A percentile compares a stretch with the other conserved stretches of the same genome.
Conservation (phyloP, 495 filamentous ascomycete species). For the Aspergillus asperescens region DNA sequence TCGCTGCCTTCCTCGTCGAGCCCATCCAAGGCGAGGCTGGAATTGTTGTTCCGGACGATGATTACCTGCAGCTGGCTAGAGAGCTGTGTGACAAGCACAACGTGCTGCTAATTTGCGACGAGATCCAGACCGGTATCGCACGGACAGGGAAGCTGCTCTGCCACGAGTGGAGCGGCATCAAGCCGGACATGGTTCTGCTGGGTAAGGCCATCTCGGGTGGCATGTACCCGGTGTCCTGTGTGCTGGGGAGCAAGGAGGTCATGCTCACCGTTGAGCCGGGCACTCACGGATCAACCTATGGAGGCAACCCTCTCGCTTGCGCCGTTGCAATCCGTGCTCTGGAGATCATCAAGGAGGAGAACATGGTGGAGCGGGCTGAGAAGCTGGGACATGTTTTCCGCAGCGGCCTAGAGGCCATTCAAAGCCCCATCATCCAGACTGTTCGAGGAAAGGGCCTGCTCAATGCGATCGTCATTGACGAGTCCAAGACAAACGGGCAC, state of each 20-base stretch:
- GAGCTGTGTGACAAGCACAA: slow-evolving; percentile 90
- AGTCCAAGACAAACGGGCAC: slow-evolving; percentile 75
- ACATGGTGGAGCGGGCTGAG: slow-evolving; percentile 77
- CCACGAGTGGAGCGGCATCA: slow-evolving; percentile 89
- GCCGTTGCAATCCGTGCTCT: slow-evolving; percentile 95
- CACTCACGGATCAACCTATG: slow-evolving; percentile 95
- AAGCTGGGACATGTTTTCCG: slow-evolving; percentile 79
- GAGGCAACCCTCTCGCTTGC: slow-evolving; percentile 94
- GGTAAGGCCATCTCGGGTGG: slow-evolving; percentile 97
- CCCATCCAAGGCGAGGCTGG: slow-evolving; percentile 98
- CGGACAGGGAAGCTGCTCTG: slow-evolving; percentile 91
- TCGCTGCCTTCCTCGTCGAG: slow-evolving; percentile 92
- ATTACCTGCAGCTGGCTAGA: slow-evolving; percentile 77
- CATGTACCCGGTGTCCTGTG: slow-evolving; percentile 97
- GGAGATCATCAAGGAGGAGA: slow-evolving; percentile 87
- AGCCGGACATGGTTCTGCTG: slow-evolving; percentile 88
- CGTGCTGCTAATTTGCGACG: slow-evolving; percentile 91
- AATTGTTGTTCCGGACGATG: slow-evolving; percentile 89
- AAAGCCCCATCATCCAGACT: slow-evolving; percentile 72
- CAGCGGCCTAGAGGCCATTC: slow-evolving; percentile 61
- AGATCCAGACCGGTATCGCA: slow-evolving; percentile 97
- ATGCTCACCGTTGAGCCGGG: slow-evolving; percentile 98
- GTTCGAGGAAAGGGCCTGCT: slow-evolving; percentile 91
- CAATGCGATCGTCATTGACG: slow-evolving; percentile 96
- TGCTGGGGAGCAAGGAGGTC: slow-evolving; percentile 81